Conservation (phyloP, 805 yeast species). For the Komagataella pseudopastoris region DNA sequence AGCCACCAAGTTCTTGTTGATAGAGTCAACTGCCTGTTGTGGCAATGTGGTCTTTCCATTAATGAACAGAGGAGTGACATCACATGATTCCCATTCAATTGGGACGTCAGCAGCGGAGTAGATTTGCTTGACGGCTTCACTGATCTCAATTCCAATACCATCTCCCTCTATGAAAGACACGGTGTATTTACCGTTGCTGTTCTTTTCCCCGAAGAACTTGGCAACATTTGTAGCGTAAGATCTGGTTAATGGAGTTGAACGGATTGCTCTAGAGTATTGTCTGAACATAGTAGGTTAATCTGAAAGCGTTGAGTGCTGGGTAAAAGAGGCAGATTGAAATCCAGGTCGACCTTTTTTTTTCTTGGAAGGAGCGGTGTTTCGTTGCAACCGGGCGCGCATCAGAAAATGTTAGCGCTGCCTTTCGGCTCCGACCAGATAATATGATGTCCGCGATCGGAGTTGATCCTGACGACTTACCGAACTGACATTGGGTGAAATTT, state of each 20-base stretch:
- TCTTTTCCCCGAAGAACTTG: constrained; percentile 51
- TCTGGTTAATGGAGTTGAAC: constrained; percentile 2
- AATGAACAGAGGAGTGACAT: constrained; percentile 85
- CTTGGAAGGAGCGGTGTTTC: background rate
- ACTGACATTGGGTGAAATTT: background rate
- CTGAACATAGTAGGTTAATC: background rate
- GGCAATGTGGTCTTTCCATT: constrained; percentile 93
- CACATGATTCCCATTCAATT: constrained; percentile 93
- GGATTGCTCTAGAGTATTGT: background rate
- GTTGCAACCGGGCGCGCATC: background rate
- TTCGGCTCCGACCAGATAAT: background rate
- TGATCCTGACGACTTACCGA: background rate
- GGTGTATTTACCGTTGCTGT: constrained; percentile 72
- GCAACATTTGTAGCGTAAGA: constrained; percentile 26
- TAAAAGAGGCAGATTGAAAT: background rate
- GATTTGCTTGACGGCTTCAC: constrained; percentile 86
- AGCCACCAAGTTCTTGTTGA: constrained; percentile 88
- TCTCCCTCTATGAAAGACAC: constrained; percentile 98
- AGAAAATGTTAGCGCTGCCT: background rate
- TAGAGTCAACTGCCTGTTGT: constrained; percentile 72
- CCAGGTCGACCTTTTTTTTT: background rate
- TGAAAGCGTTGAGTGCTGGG: background rate
- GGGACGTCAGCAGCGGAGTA: constrained; percentile 93
- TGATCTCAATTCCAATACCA: constrained; percentile 94
- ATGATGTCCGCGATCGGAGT: background rate